These are phyloP conservation scores for Xylaria sp. DNA, from an alignment of 2,329 filamentous ascomycete species.

Conservation along the genomic window DNA sequence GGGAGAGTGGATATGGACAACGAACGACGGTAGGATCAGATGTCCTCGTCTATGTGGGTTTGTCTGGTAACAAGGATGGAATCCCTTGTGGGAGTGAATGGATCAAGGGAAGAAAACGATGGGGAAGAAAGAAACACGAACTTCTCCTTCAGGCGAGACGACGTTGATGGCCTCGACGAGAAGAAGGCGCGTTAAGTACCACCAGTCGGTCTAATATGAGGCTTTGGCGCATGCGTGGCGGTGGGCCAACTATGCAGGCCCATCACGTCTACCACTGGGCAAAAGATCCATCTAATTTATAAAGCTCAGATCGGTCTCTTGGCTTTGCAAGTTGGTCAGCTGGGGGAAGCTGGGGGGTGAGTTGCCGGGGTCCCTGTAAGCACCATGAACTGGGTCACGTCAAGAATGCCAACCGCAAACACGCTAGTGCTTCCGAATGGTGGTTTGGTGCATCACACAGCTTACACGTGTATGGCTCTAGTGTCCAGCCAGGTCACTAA, in stretches of 20 bases:
- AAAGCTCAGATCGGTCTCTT: conserved; percentile 43
- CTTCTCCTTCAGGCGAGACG: conserved; percentile 32
- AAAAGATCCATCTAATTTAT: conserved; percentile 43
- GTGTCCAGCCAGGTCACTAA: conserved; percentile 26
- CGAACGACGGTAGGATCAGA: conserved; percentile 4
- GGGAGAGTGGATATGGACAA: conserved; percentile 24
- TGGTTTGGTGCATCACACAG: conserved; percentile 36
- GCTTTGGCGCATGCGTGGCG: conserved; percentile 49
- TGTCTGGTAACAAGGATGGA: conserved; percentile 21
- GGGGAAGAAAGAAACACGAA: conserved; percentile 33
- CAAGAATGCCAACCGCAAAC: conserved; percentile 34
- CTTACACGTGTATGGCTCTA: conserved; percentile 37
- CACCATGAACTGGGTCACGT: conserved; percentile 29
- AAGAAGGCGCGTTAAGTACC: conserved; percentile 45
- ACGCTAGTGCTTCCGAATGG: conserved; percentile 38
- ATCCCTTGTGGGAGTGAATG: conserved; percentile 29
- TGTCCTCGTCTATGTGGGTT: conserved; percentile 28
- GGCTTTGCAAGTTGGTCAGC: conserved; percentile 38
- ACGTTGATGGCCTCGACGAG: conserved; percentile 32
- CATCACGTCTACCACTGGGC: conserved; percentile 40
- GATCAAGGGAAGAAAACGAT: conserved; percentile 20
- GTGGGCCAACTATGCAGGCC: conserved; percentile 46
- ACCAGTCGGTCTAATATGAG: conserved; percentile 50
- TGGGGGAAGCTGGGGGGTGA: conserved; percentile 21
- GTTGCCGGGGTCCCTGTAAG: conserved; percentile 31